Percentiles rank a stretch among this genome's conserved stretches.
These are phyloP conservation scores for Triticum timopheevii DNA, from an alignment of 176 grass and related monocot species.

Conservation along the genomic window DNA sequence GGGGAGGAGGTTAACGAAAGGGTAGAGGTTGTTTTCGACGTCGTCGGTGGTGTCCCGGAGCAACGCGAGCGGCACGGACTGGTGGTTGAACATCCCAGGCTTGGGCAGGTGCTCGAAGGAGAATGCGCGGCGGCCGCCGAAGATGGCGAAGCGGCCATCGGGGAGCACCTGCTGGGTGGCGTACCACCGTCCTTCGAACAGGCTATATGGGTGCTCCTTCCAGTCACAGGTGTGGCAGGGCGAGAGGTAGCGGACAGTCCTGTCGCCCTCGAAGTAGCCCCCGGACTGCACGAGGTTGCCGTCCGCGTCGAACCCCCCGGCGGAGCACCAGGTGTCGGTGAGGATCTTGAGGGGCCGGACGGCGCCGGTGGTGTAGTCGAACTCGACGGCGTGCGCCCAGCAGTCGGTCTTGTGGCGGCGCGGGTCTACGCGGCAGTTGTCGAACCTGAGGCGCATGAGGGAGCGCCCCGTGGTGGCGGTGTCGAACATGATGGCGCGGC, in stretches of 20 bases:
- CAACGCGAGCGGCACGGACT: constrained; percentile 35
- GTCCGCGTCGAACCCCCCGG: constrained; percentile 43
- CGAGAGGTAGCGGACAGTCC: constrained; percentile 32
- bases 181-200: constrained; percentile 38
- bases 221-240: constrained; percentile 15
- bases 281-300: constrained; percentile 64
- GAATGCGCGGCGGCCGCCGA: constrained; percentile 74
- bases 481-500: constrained; percentile 68
- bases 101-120: constrained; percentile 62
- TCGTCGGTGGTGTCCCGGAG: constrained; percentile 70
- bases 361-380: constrained; percentile 44
- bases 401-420: constrained; percentile 43
- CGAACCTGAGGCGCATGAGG: constrained; percentile 35
- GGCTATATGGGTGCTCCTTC: background rate
- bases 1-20: constrained; percentile 84
- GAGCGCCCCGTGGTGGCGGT: constrained; percentile 40
- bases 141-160: constrained; percentile 57
- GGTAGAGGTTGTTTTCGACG: constrained; percentile 95
- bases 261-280: constrained; percentile 54
- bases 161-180: constrained; percentile 62
- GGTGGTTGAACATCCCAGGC: constrained; percentile 42
- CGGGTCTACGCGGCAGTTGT: constrained; percentile 56
- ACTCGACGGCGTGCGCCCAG: constrained; percentile 60
- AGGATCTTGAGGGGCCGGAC: constrained; percentile 51
- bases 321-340: constrained; percentile 68